Base-by-base conservation (phyloP, 306 rosid genomes). In the Vicia faba region DNA sequence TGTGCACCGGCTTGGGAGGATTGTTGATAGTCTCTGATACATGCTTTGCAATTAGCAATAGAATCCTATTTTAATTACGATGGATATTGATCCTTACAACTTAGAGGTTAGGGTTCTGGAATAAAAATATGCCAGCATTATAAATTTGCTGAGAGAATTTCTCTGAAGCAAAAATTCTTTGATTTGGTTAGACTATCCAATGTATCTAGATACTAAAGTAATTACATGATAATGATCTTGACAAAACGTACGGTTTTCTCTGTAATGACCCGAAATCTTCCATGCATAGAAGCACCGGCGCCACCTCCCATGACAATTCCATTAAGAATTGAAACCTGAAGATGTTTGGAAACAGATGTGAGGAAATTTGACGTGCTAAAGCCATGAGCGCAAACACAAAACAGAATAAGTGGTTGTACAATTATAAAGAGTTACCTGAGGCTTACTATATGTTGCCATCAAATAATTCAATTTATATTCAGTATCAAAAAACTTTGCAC, bases 301-400 rank as follows among this genome's bases (percentile, higher is more conserved):
- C 98, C 97, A 81, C 98, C 98, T 72, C 98, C 98, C 97, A 93
- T 89, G 64, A 93, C 97, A 51, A 88, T 86, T 72, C 98, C 98
- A 64, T 93, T 67, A 59, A 89, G 93, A 68, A 93, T 81, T 69
- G 98, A 93, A 83, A 93, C 93, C 98, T 93, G 61, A 61, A 80
- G 73, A 70, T 44, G 68, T 78, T 73, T 74, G 38, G 45, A 64
- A 15, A 66, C 33, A 46, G 44, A 64, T 29, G 39, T 66, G 78
- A 43, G 77, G 68, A 71, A 61, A 57, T 56, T 5, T 5, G 13
- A 28, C 4, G 43, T 16, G 55, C 61, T 39, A 59, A 66, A 57
- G 49, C 53, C 48, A 73, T 15, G 14, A 59, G 19, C 56, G 59
- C 44, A 41, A 61, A 73, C 66, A 36, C 25, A 55, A 73, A 64